Base-by-base conservation (phyloP, 805 yeast genomes). In the Hanseniaspora pseudoguilliermondii region DNA sequence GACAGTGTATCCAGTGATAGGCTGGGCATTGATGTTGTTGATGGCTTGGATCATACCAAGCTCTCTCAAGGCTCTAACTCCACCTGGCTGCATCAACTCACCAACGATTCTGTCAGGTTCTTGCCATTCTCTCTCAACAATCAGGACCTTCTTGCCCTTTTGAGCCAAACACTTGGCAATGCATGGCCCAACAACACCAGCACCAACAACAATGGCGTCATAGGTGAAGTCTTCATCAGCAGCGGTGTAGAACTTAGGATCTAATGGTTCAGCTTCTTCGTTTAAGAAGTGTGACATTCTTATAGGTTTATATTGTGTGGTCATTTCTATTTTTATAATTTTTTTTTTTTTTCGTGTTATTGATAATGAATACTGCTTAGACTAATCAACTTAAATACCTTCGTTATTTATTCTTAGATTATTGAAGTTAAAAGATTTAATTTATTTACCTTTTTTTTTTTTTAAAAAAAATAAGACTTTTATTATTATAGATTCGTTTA, bases 81-180 rank as follows among this genome's bases (percentile, higher is more conserved):
- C 99, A 38, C 88, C 90, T 3, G 99, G 99, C 69, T 93, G 99
- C 77, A 93, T 76, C 64, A 93, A 76, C 68, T 93, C 99, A 42
- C 99, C 99, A 35, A 93, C 97, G 57, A 93, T 93, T 62, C 99
- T 77, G 69, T 93, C 96, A 1, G 98, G 98, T 67, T 81, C 84
- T 21, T 79, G 69, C 87, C 96, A 86, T 65, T 88, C 96, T 59
- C 96, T 78, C 66, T 93, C 99, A 18, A 84, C 73, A 15, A 75
- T 69, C 13, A 81, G 67, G 8, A 93, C 97, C 52, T 77, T 76
- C 61, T 95, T 77, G 35, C 97, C 97, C 64, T 86, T 95, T 62
- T 91, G 77, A 0, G 96, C 97, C 55, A 93, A 71, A 3, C 86
- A 89, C 1, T 89, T 84, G 46, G 97, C 97, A 20, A 91, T 75